Evolutionary conservation across 176 grass and related monocot species (phyloP).

Genomic region (Cocos nucifera): DNA sequence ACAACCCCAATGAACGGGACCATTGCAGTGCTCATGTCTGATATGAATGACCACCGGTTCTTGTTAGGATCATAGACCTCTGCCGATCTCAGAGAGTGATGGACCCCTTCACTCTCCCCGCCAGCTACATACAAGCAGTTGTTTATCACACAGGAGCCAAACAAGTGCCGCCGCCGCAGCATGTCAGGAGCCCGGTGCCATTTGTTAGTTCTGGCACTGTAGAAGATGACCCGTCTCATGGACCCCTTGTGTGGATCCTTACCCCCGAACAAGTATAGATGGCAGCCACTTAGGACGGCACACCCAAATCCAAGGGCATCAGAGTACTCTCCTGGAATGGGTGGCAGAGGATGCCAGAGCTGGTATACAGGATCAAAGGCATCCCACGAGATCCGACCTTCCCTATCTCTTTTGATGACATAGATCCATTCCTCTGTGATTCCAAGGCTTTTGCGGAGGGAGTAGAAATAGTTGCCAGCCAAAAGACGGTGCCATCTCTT

Average conservation of each 20-base stretch:
- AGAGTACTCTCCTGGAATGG: slow-evolving; percentile 54
- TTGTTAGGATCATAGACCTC: slow-evolving; percentile 70
- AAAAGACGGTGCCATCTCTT: slow-evolving; percentile 55
- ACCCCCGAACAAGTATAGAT: slow-evolving; percentile 65
- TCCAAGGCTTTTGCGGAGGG: slow-evolving; percentile 40
- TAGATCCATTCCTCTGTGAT: slow-evolving; percentile 67
- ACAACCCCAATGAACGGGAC: slow-evolving; percentile 51
- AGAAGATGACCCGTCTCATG: slow-evolving; percentile 71
- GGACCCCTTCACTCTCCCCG: slow-evolving; percentile 39
- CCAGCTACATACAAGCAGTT: slow-evolving; percentile 66
- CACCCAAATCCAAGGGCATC: slow-evolving; percentile 53
- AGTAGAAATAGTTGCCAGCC: slow-evolving; percentile 80
- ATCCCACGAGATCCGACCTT: slow-evolving; percentile 46
- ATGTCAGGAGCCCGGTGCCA: slow-evolving; percentile 86
- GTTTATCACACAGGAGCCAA: slow-evolving; percentile 47
- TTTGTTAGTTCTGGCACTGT: slow-evolving; percentile 58
- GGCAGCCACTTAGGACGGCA: slow-evolving; percentile 59
- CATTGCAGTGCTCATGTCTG: slow-evolving; percentile 52
- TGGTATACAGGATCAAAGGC: slow-evolving; percentile 41
- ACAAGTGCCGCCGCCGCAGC: slow-evolving; percentile 50
- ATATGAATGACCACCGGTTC: slow-evolving; percentile 66
- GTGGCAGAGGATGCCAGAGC: slow-evolving; percentile 55
- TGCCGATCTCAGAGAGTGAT: slow-evolving; percentile 28
- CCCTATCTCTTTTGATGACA: slow-evolving; percentile 42
- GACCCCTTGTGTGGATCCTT: slow-evolving; percentile 28